Percentiles rank a stretch among this genome's conserved stretches.
Conservation (phyloP, 352 stramenopile genomes). For the Phytophthora foliorum region DNA sequence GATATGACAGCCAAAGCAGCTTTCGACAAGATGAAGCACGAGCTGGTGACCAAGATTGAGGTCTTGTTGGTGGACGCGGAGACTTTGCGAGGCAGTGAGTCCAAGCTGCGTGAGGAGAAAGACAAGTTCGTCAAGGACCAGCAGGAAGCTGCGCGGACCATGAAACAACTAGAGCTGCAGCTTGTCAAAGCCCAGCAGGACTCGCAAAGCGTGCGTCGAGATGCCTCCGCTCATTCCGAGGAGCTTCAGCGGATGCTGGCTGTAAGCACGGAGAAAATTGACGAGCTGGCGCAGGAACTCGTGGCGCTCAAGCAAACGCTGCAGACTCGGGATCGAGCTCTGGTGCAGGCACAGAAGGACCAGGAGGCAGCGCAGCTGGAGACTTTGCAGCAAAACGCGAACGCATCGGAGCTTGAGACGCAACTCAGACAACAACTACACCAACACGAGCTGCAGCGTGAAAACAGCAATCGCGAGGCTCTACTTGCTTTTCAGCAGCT, state of each 20-base stretch:
- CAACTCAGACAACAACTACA: slow-evolving; percentile 48
- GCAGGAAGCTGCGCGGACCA: slow-evolving; percentile 43
- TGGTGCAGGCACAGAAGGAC: slow-evolving; percentile 53
- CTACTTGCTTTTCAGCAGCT: slow-evolving; percentile 36
- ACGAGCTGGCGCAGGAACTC: slow-evolving; percentile 55
- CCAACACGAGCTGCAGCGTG: slow-evolving; percentile 49
- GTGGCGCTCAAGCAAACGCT: slow-evolving; percentile 49
- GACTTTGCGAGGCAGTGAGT: slow-evolving; percentile 50
- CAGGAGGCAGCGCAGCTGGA: slow-evolving; percentile 57
- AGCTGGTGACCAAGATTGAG: slow-evolving; percentile 76
- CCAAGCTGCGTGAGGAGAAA: slow-evolving; percentile 68
- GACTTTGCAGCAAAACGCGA: slow-evolving; percentile 48
- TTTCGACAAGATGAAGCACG: slow-evolving; percentile 59
- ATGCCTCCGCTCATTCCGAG: slow-evolving; percentile 53
- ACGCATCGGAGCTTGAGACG: slow-evolving; percentile 45
- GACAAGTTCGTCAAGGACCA: slow-evolving; percentile 48
- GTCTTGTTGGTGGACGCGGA: slow-evolving; percentile 60
- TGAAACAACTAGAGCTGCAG: slow-evolving; percentile 56
- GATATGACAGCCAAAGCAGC: slow-evolving; percentile 26
- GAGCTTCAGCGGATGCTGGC: slow-evolving; percentile 56
- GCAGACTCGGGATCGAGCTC: slow-evolving; percentile 45
- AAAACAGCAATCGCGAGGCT: slow-evolving; percentile 45
- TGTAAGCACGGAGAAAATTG: slow-evolving; percentile 48
- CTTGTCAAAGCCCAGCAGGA: slow-evolving; percentile 60
- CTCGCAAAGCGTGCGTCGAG: slow-evolving; percentile 57